phyloP scores from a whole-genome alignment of 2,329 filamentous ascomycete species.

The Neoascochyta sp. region DNA sequence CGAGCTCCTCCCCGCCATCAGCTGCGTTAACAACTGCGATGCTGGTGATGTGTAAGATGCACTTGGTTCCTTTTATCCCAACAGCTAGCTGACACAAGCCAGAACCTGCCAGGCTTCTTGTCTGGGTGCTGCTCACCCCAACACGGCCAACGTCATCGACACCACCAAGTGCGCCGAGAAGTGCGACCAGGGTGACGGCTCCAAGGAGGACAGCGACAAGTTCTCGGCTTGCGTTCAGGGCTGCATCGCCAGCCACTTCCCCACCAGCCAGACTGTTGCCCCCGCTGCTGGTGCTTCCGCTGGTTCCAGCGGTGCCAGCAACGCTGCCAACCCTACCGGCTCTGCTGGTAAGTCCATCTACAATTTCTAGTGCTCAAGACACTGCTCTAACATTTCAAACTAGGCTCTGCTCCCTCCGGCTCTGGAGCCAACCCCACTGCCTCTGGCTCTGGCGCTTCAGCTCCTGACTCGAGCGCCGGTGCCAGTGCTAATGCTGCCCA shows the following conservation, averaged over 20 bases:
- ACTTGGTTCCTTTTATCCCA: too few relatives aligned
- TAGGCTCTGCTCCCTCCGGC: too few relatives aligned
- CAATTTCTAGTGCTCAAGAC: neutral
- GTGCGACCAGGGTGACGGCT: conserved; percentile 53
- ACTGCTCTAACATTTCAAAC: too few relatives aligned
- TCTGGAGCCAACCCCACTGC: conserved; percentile 16
- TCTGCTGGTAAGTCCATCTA: conserved; percentile 12
- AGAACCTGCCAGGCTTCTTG: conserved; percentile 49
- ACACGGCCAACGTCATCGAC: conserved; percentile 47
- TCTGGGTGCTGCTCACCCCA: conserved; percentile 51
- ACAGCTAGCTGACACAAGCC: conserved; percentile 6
- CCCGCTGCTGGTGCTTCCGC: conserved; percentile 17
- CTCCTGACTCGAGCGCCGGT: conserved; percentile 25
- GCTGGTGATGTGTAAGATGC: conserved; percentile 42
- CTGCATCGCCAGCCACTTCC: conserved; percentile 51
- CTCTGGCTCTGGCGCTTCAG: conserved; percentile 18
- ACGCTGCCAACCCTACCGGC: conserved; percentile 12
- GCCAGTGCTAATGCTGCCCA: conserved; percentile 29
- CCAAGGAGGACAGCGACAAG: conserved; percentile 43
- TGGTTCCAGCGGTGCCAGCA: conserved; percentile 18
- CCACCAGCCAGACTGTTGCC: conserved; percentile 36
- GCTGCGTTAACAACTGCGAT: conserved; percentile 40
- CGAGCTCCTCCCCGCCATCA: conserved; percentile 22
- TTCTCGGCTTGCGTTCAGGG: conserved; percentile 49
- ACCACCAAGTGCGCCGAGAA: conserved; percentile 51